Evolutionary conservation across 306 rosid genomes (phyloP).

Genomic region (Gleditsia sinensis): DNA sequence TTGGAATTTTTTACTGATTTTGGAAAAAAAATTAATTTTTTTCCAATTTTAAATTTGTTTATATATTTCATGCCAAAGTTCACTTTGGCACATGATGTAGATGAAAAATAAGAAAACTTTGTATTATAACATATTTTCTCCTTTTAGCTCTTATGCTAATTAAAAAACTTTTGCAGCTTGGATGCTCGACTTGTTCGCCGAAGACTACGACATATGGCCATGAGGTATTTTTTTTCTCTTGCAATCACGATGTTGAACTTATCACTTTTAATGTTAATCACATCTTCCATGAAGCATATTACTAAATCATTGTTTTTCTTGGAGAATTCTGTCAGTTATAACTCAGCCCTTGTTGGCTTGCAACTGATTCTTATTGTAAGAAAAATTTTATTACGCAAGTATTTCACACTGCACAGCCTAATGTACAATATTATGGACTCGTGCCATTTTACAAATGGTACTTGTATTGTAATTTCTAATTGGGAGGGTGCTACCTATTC

Average conservation of each 20-base stretch:
- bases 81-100: not conserved
- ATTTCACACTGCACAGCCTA: not conserved
- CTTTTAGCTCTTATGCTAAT: slow-evolving; percentile 16
- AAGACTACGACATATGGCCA: slow-evolving; percentile 81
- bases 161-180: slow-evolving; percentile 57
- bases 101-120: not conserved
- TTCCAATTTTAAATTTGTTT: not conserved
- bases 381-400: not conserved
- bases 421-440: not conserved
- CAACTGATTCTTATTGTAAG: not conserved
- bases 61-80: slow-evolving; percentile 3
- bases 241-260: not conserved
- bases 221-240: slow-evolving; percentile 52
- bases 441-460: not conserved
- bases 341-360: not conserved
- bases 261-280: not conserved
- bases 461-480: not conserved
- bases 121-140: slow-evolving; percentile 9
- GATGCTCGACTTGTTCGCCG: slow-evolving; percentile 83
- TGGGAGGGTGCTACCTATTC: not conserved
- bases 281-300: not conserved
- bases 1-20: not conserved
- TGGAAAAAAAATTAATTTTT: not conserved
- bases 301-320: not conserved
- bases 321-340: not conserved